Evolutionary conservation across 257 asterid species (phyloP), one percentile per base, ranked within the genome.

Genomic region (Plantago major): DNA sequence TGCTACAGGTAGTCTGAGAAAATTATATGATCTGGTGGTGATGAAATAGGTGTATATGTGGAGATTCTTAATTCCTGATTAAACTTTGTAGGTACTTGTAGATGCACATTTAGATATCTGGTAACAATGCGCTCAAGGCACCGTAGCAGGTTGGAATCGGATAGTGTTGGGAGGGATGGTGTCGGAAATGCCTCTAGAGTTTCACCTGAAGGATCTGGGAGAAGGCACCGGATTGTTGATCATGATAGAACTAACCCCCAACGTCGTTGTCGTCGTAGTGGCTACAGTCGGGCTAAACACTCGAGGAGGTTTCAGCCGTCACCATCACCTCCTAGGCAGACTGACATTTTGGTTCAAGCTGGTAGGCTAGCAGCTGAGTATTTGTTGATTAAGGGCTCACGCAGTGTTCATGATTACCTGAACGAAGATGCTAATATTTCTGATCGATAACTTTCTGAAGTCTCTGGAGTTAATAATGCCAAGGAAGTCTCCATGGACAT

Each of bases 301-400:
- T 52, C 81, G 6, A 87, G 67, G 80, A 84, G 73, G 28, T 81
- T 84, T 73, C 90, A 75, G 58, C 74, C 82, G 42, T 73, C 80
- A 18, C 77, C 46, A 55, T 78, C 77, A 10, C 90, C 86, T 43
- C 82, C 69, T 0, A 75, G 71, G 30, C 81, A 65, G 64, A 51
- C 81, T 11, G 91, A 85, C 55, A 16, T 93, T 68, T 85, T 89
- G 48, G 68, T 89, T 72, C 97, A 93, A 73, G 99, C 99, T 48
- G 99, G 99, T 47, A 81, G 71, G 73, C 66, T 93, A 67, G 99
- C 99, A 10, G 85, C 97, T 46, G 97, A 89, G 73, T 22, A 22
- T 22, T 22, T 22, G 26, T 22, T 22, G 26, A 22, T 22, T 1
- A 22, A 2, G 26, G 26, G 26, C 26, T 22, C 26, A 22, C 26